phyloP scores from a whole-genome alignment of 345 rosid species.

The Rhizophora apiculata region DNA sequence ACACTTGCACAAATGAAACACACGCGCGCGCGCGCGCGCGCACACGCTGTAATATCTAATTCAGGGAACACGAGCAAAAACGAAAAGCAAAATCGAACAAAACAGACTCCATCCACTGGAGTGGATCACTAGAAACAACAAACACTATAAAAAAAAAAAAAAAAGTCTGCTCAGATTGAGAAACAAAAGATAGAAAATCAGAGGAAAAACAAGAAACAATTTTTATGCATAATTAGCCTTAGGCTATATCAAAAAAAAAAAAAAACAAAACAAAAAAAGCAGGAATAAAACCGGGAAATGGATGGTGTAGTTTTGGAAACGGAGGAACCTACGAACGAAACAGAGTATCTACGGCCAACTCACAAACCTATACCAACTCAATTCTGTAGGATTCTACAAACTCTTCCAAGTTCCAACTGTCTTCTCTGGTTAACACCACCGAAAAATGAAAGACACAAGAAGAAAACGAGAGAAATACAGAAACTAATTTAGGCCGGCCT shows the following conservation, averaged over 20 bases:
- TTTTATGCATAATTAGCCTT: no score
- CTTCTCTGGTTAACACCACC: not conserved
- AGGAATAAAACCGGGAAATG: no score
- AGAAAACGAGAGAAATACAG: not conserved
- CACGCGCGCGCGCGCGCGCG: not conserved
- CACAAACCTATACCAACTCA: no score
- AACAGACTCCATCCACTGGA: constrained; percentile 3
- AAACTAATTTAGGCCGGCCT: not conserved
- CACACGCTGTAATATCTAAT: not conserved
- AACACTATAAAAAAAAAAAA: not conserved
- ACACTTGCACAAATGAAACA: not conserved
- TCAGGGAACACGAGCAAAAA: not conserved
- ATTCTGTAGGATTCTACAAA: no score
- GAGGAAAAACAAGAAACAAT: not conserved
- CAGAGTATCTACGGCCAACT: no score
- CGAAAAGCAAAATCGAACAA: not conserved
- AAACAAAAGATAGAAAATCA: no score
- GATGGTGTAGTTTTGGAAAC: no score
- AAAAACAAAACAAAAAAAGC: no score
- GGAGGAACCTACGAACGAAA: no score
- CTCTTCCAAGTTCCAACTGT: no score
- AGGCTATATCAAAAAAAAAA: no score
- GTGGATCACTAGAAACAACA: not conserved
- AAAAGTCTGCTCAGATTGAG: not conserved
- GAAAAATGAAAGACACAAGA: not conserved